Percentiles rank a stretch among this genome's conserved stretches.
phyloP scores from a whole-genome alignment of 306 rosid species.

The Senna siamea region DNA sequence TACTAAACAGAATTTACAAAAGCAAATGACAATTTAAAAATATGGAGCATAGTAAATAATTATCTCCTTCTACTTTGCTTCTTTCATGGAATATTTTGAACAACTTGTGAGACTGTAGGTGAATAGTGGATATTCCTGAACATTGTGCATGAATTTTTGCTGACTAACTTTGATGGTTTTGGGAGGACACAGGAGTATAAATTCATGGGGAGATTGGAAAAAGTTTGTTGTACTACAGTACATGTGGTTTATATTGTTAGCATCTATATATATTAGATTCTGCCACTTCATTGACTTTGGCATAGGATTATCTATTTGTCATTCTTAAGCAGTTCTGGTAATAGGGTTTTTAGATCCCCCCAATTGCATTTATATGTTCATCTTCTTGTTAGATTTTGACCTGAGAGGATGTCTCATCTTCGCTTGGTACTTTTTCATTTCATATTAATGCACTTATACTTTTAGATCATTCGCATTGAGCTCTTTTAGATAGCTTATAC shows the following conservation, averaged over 20 bases:
- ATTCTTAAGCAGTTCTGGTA: background rate
- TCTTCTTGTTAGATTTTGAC: background rate
- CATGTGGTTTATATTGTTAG: constrained; percentile 15
- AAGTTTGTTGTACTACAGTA: background rate
- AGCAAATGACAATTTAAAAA: too few species aligned
- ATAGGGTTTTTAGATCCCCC: constrained; percentile 25
- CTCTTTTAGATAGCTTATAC: constrained; percentile 9
- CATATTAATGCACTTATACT: background rate
- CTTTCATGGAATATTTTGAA: background rate
- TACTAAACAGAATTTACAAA: background rate
- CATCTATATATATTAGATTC: constrained; percentile 13
- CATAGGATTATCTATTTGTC: constrained; percentile 18
- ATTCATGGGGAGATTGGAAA: background rate
- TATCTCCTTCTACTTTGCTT: background rate
- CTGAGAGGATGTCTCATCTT: background rate
- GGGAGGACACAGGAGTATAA: background rate
- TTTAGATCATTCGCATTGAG: background rate
- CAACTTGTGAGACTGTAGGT: background rate
- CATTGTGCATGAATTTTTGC: background rate
- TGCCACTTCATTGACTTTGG: constrained; percentile 26
- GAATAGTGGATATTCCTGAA: background rate
- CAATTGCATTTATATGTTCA: background rate
- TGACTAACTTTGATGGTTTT: background rate
- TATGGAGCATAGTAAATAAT: background rate
- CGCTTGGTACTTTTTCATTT: background rate